Conservation (phyloP, 148 eudicot genomes). For the Spergularia marina region DNA sequence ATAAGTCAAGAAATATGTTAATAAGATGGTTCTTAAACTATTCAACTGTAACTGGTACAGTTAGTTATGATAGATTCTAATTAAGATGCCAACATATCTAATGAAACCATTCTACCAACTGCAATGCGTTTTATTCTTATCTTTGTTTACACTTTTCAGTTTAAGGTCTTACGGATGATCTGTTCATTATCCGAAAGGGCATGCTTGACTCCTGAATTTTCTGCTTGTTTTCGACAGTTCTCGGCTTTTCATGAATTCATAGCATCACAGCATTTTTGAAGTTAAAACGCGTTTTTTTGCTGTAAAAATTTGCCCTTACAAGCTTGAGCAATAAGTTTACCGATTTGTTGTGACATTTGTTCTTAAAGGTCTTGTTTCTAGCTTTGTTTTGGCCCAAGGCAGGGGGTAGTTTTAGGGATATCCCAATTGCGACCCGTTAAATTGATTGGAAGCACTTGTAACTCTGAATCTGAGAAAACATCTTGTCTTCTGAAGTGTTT, state of each 20-base stretch:
- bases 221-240: background rate
- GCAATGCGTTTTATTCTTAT: background rate
- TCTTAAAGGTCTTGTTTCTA: too few species aligned
- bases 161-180: conserved; percentile 14
- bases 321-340: too few species aligned
- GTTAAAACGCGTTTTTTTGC: too few species aligned
- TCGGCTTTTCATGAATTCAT: too few species aligned
- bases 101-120: background rate
- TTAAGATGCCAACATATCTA: background rate
- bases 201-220: background rate
- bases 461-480: too few species aligned
- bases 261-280: background rate
- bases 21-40: conserved; percentile 6
- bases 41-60: conserved; percentile 8
- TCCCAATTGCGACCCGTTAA: too few species aligned
- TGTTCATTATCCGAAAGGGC: background rate
- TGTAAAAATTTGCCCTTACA: too few species aligned
- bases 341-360: too few species aligned
- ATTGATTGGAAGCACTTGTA: too few species aligned
- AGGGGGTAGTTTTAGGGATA: too few species aligned
- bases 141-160: background rate
- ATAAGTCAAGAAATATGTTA: background rate
- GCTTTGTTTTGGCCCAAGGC: too few species aligned
- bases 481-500: too few species aligned
- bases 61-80: background rate